These are phyloP conservation scores for Gossypium rotundifolium DNA, from an alignment of 345 rosid genomes.

Conservation along the genomic window DNA sequence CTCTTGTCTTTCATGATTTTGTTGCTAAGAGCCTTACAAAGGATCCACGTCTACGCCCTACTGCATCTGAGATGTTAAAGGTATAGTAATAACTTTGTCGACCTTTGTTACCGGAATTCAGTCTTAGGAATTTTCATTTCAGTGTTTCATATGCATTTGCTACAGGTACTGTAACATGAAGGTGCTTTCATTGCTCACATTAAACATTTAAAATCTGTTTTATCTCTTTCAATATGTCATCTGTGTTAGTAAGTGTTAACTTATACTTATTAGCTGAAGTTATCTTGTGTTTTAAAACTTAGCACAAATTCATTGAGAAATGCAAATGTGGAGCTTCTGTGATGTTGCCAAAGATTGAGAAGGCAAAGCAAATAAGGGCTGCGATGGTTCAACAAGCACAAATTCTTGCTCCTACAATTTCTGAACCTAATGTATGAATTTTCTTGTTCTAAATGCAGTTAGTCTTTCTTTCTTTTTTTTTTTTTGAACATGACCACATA, in stretches of 20 bases:
- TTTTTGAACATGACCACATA: background rate
- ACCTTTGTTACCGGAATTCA: background rate
- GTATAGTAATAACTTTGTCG: slow-evolving; percentile 28
- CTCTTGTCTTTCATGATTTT: slow-evolving; percentile 97
- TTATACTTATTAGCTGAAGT: slow-evolving; percentile 15
- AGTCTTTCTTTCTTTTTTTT: background rate
- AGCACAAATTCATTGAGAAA: slow-evolving; percentile 95
- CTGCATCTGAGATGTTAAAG: slow-evolving; percentile 97
- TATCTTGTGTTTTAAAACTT: slow-evolving; percentile 22
- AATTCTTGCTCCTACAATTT: slow-evolving; percentile 34
- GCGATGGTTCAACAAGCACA: slow-evolving; percentile 58
- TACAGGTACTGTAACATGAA: background rate
- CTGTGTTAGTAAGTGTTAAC: background rate
- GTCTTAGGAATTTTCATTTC: background rate
- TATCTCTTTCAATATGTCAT: background rate
- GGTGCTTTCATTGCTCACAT: background rate
- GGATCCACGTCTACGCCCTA: slow-evolving; percentile 92
- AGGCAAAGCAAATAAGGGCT: slow-evolving; percentile 71
- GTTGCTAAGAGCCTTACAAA: slow-evolving; percentile 95
- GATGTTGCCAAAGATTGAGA: slow-evolving; percentile 89
- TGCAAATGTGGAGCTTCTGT: slow-evolving; percentile 87
- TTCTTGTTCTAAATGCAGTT: slow-evolving; percentile 7
- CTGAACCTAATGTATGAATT: slow-evolving; percentile 40
- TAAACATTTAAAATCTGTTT: background rate
- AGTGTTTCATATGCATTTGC: background rate